Evolutionary conservation across 352 stramenopile species (phyloP).

Genomic region (Phytophthora pini): DNA sequence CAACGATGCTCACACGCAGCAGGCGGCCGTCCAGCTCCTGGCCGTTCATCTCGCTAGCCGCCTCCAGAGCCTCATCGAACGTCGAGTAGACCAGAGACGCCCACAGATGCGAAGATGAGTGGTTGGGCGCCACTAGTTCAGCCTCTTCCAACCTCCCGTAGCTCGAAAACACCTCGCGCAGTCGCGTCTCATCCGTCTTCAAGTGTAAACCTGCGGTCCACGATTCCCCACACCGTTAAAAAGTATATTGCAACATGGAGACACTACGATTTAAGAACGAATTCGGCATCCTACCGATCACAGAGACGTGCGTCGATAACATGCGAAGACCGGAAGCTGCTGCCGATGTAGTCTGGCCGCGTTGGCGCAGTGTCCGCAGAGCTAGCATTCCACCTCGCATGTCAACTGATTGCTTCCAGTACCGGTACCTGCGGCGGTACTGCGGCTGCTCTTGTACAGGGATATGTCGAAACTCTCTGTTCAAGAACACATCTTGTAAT

Average conservation of each 20-base stretch:
- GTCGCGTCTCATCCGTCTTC: slow-evolving; percentile 81
- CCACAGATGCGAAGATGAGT: slow-evolving; percentile 72
- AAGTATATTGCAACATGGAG: slow-evolving; percentile 17
- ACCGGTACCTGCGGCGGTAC: not conserved
- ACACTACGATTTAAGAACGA: not conserved
- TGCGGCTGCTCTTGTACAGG: slow-evolving; percentile 13
- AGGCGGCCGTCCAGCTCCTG: slow-evolving; percentile 82
- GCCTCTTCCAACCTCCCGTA: slow-evolving; percentile 72
- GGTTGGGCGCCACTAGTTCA: slow-evolving; percentile 55
- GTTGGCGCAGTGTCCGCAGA: slow-evolving; percentile 23
- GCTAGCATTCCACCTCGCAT: slow-evolving; percentile 20
- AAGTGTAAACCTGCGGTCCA: slow-evolving; percentile 65
- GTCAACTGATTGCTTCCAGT: not conserved
- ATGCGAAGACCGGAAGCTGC: slow-evolving; percentile 4
- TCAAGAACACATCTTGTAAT: slow-evolving; percentile 32
- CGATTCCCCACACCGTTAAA: slow-evolving; percentile 1
- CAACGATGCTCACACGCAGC: slow-evolving; percentile 79
- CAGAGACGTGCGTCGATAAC: slow-evolving; percentile 61
- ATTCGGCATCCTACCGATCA: slow-evolving; percentile 49
- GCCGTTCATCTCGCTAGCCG: slow-evolving; percentile 80
- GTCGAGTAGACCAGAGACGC: slow-evolving; percentile 64
- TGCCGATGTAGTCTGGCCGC: slow-evolving; percentile 3
- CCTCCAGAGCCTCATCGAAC: slow-evolving; percentile 78
- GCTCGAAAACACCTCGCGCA: slow-evolving; percentile 59
- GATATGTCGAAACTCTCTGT: not conserved